Evolutionary conservation across 768 basidiomycete species (phyloP), one percentile per base, ranked within the genome.

Genomic region (Boletus vermiculosoides): DNA sequence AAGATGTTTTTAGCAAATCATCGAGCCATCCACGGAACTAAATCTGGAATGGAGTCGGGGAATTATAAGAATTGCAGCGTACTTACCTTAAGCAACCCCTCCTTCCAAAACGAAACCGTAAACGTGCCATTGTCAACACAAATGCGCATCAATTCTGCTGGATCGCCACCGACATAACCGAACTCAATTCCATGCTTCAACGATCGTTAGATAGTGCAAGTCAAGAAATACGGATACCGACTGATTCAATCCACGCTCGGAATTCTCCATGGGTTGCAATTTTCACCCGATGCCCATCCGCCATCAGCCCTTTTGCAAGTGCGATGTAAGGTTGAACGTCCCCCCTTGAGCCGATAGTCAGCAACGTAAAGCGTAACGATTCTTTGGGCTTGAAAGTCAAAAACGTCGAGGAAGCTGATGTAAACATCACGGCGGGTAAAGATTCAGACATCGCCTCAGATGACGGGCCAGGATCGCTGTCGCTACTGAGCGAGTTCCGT

Each of bases 261-360:
- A 95, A 99, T 72, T 98, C 97, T 23, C 87, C 89, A 63, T 99
- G 96, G 10, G 94, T 95, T 4, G 97, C 96, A 59, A 99, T 98
- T 61, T 85, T 86, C 56, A 86, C 88, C 41, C 76, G 81, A 72
- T 99, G 96, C 0, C 96, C 96, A 70, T 96, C 92, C 6, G 85
- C 84, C 73, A 92, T 87, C 25, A 96, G 74, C 0, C 94, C 95
- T 71, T 95, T 97, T 23, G 92, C 91, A 10, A 99, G 79, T 2
- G 97, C 88, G 64, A 99, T 98, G 69, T 98, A 99, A 12, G 96
- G 96, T 72, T 99, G 96, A 10, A 98, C 97, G 70, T 99, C 96
- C 50, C 96, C 96, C 50, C 96, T 83, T 22, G 93, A 94, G 7
- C 96, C 96, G 63, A 99, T 97, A 1, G 96, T 98, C 59, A 98